These are phyloP conservation scores for Pestalotiopsis sp. DNA, from an alignment of 2,329 filamentous ascomycete genomes.

Conservation along the genomic window DNA sequence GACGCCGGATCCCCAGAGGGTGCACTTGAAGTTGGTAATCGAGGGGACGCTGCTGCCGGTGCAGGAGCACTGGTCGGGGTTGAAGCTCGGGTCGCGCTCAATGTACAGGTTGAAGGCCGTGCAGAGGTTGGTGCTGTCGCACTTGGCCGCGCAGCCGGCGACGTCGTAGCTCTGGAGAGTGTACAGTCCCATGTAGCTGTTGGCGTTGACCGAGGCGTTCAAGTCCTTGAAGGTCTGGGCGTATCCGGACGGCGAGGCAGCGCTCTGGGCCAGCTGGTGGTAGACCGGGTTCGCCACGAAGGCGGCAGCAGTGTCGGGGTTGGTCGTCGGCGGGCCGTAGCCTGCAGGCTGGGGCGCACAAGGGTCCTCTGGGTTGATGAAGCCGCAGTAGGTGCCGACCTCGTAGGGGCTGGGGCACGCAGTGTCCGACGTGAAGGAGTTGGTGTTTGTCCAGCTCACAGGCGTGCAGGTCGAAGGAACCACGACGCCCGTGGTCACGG, in stretches of 20 bases:
- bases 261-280: conserved; percentile 15
- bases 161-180: conserved; percentile 23
- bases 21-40: conserved; percentile 41
- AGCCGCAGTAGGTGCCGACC: conserved; percentile 36
- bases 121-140: conserved; percentile 20
- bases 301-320: conserved; percentile 8
- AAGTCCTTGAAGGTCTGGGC: conserved; percentile 32
- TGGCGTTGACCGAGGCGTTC: conserved; percentile 20
- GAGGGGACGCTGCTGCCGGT: conserved; percentile 32
- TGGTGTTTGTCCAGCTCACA: conserved; percentile 17
- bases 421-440: conserved; percentile 22
- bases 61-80: conserved; percentile 30
- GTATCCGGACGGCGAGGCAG: conserved; percentile 20
- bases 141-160: conserved; percentile 18
- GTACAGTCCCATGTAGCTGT: conserved; percentile 26
- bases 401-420: conserved; percentile 31
- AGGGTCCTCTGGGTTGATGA: conserved; percentile 38
- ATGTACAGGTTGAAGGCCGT: conserved; percentile 25
- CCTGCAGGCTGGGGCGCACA: conserved; percentile 35
- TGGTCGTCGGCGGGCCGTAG: conserved; percentile 10
- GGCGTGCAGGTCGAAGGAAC: conserved; percentile 16
- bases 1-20: conserved; percentile 37
- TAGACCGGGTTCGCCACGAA: conserved; percentile 12
- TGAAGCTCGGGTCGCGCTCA: conserved; percentile 25
- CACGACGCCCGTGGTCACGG: not conserved